Percentiles rank a stretch among this genome's conserved stretches.
These are phyloP conservation scores for Coffea humblotiana DNA, from an alignment of 305 asterid species.

Conservation along the genomic window DNA sequence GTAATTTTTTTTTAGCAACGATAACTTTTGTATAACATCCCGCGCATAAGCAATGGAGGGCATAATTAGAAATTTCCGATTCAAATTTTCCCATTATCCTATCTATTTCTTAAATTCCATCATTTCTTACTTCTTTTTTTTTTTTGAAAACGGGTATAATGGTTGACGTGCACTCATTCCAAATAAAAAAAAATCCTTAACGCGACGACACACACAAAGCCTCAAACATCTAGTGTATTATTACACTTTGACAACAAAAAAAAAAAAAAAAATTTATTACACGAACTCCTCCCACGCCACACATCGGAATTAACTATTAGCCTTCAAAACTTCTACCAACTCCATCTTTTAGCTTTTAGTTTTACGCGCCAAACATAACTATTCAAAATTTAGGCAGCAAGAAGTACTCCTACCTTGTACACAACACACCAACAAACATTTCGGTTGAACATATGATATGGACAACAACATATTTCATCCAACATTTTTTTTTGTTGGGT, in stretches of 20 bases:
- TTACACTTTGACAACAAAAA: no score
- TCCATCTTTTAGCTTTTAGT: not conserved
- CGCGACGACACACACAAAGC: no score
- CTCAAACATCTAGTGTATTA: not conserved
- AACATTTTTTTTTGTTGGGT: not conserved
- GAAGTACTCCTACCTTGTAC: not conserved
- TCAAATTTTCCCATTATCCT: no score
- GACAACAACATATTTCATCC: not conserved
- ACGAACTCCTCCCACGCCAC: not conserved
- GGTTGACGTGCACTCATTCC: no score
- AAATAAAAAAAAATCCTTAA: no score
- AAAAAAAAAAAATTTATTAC: no score
- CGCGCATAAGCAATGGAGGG: not conserved
- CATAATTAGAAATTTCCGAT: no score
- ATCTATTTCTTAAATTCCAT: no score
- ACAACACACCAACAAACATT: not conserved
- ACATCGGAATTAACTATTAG: not conserved
- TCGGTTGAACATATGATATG: not conserved
- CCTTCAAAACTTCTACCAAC: not conserved
- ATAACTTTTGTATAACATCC: no score
- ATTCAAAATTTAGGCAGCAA: not conserved
- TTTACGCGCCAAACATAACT: not conserved
- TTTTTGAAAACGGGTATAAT: no score
- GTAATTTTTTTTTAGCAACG: no score
- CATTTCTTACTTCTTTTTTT: no score